phyloP scores from a whole-genome alignment of 306 rosid species.

The Rosa lucieae region DNA sequence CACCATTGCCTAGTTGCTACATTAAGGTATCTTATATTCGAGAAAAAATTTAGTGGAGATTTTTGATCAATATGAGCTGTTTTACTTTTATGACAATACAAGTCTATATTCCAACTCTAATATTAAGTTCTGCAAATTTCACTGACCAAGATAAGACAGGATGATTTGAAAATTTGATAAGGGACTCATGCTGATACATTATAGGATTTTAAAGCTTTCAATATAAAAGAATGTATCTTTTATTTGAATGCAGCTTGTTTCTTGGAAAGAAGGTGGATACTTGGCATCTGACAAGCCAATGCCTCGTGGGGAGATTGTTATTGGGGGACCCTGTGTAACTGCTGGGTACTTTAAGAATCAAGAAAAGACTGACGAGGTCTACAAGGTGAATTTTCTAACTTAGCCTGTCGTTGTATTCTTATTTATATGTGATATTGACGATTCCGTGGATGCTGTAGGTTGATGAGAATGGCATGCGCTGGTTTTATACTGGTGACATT shows the following conservation, averaged over 20 bases:
- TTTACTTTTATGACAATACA: neutral
- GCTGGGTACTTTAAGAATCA: conserved; percentile 87
- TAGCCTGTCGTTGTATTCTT: neutral
- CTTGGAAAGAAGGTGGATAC: conserved; percentile 96
- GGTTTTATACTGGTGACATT: conserved; percentile 87
- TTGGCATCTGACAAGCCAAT: conserved; percentile 78
- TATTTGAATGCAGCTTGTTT: conserved; percentile 66
- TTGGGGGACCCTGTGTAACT: conserved; percentile 76
- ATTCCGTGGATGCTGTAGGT: conserved; percentile 42
- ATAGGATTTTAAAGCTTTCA: neutral
- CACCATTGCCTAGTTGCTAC: conserved; percentile 84
- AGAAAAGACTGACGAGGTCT: conserved; percentile 80
- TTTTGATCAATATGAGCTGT: neutral
- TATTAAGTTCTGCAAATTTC: neutral
- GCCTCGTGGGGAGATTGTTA: conserved; percentile 90
- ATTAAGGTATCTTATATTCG: conserved; percentile 50
- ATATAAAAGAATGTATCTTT: conserved; percentile 21
- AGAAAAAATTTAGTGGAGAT: neutral
- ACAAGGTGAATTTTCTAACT: conserved; percentile 53
- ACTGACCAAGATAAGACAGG: neutral
- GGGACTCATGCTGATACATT: neutral
- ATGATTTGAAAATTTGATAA: neutral
- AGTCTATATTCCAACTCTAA: neutral
- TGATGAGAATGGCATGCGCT: conserved; percentile 79
- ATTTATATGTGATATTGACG: neutral